Percentiles rank a stretch among this genome's conserved stretches.
Conservation (phyloP, 805 yeast species). For the Wickerhamomyces xylosicus region DNA sequence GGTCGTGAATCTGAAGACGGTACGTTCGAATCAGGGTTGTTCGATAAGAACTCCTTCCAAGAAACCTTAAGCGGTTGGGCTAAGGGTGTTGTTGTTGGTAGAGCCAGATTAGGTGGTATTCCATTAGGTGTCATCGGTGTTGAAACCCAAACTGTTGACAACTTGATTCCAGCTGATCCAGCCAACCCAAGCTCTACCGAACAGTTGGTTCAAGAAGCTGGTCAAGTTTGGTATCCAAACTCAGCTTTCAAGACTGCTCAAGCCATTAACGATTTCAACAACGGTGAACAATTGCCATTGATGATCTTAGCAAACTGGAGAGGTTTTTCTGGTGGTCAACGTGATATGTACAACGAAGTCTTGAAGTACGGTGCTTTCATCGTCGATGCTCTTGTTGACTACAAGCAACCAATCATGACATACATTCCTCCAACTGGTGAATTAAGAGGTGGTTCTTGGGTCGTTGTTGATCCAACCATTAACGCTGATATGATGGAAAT, state of each 20-base stretch:
- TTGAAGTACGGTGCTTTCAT: slow-evolving; percentile 94
- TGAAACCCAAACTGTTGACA: slow-evolving; percentile 84
- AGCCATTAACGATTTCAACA: slow-evolving; percentile 93
- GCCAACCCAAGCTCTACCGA: slow-evolving; percentile 96
- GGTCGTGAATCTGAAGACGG: slow-evolving; percentile 69
- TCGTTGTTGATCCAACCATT: slow-evolving; percentile 97
- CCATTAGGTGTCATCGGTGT: slow-evolving; percentile 98
- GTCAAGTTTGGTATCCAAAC: slow-evolving; percentile 99
- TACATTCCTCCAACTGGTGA: slow-evolving; percentile 98
- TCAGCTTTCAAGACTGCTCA: slow-evolving; percentile 99
- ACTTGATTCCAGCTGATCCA: slow-evolving; percentile 93
- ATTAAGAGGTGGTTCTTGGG: slow-evolving; percentile 99
- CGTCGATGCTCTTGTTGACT: slow-evolving; percentile 93
- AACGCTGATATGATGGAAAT: slow-evolving; percentile 97
- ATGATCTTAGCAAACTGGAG: slow-evolving; percentile 99
- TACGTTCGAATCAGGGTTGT: slow-evolving; percentile 75
- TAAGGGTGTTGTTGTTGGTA: slow-evolving; percentile 94
- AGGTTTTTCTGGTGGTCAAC: slow-evolving; percentile 99
- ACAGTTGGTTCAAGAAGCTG: slow-evolving; percentile 83
- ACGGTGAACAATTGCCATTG: slow-evolving; percentile 96
- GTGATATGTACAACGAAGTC: slow-evolving; percentile 98
- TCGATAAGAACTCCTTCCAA: slow-evolving; percentile 87
- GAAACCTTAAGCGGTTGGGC: slow-evolving; percentile 99
- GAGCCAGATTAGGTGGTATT: slow-evolving; percentile 98
- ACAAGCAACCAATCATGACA: slow-evolving; percentile 92